Conservation (phyloP, 345 rosid genomes). For the Dimocarpus longan region DNA sequence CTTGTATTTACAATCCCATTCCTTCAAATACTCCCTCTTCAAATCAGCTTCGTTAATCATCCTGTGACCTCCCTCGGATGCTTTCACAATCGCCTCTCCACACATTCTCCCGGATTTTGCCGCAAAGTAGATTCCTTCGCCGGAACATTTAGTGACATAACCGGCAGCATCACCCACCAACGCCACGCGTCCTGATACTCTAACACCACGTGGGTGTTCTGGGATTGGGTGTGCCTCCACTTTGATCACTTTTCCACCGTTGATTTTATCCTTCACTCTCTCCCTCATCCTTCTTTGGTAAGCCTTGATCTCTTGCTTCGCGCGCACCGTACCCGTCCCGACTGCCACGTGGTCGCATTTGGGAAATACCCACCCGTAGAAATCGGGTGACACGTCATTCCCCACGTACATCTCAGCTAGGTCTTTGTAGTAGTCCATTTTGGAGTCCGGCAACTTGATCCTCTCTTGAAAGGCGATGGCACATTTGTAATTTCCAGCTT, state of each 20-base stretch:
- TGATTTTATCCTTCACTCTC: conserved; percentile 47
- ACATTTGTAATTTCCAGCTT: conserved; percentile 54
- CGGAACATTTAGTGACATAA: conserved; percentile 64
- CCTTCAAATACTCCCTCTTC: conserved; percentile 58
- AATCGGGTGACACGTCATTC: conserved; percentile 72
- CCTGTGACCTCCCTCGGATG: conserved; percentile 53
- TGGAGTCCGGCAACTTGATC: conserved; percentile 58
- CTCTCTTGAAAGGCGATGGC: conserved; percentile 78
- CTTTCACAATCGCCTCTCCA: conserved; percentile 63
- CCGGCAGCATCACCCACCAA: conserved; percentile 77
- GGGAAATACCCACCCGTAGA: conserved; percentile 77
- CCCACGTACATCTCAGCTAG: conserved; percentile 80
- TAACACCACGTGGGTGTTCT: conserved; percentile 58
- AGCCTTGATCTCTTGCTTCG: conserved; percentile 44
- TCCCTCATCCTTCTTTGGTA: conserved; percentile 52
- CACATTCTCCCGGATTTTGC: conserved; percentile 73
- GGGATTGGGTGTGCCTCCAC: conserved; percentile 83
- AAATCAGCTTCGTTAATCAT: conserved; percentile 52
- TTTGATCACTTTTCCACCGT: conserved; percentile 59
- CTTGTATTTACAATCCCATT: conserved; percentile 51
- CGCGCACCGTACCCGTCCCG: conserved; percentile 58
- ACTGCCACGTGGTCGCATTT: conserved; percentile 84
- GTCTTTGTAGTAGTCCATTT: conserved; percentile 60
- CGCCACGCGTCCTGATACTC: conserved; percentile 61
- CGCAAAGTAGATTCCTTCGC: conserved; percentile 73